These are phyloP conservation scores for Nannochloropsis salina DNA, from an alignment of 108 stramenopile species.

Conservation along the genomic window DNA sequence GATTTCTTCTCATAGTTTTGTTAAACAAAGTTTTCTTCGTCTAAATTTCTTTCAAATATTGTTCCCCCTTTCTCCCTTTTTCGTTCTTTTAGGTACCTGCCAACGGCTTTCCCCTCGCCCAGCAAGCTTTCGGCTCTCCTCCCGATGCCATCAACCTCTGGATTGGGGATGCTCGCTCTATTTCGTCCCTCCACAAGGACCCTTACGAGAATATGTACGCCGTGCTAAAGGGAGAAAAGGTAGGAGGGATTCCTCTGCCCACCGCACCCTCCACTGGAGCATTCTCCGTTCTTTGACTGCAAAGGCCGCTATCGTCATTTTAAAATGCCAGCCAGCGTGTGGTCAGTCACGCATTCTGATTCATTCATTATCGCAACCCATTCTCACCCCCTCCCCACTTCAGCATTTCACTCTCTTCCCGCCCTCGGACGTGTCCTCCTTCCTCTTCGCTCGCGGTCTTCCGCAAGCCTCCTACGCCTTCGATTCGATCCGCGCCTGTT, in stretches of 20 bases:
- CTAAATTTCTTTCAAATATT: too few relatives aligned
- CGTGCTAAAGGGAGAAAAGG: constrained; percentile 80
- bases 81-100: background rate
- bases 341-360: too few relatives aligned
- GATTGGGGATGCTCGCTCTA: constrained; percentile 80
- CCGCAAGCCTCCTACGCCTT: background rate
- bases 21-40: too few relatives aligned
- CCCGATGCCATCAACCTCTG: constrained; percentile 91
- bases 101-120: constrained; percentile 26
- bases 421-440: background rate
- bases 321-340: too few relatives aligned
- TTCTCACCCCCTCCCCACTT: background rate
- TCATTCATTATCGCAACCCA: background rate
- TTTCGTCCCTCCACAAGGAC: constrained; percentile 90
- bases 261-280: background rate
- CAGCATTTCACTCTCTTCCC: background rate
- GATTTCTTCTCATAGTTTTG: too few relatives aligned
- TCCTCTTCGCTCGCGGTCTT: background rate
- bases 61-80: too few relatives aligned
- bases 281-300: too few relatives aligned
- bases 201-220: constrained; percentile 90
- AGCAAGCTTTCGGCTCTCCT: constrained; percentile 41
- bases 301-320: too few relatives aligned
- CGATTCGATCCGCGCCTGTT: background rate
- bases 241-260: constrained; percentile 24